These are phyloP conservation scores for Diaporthe sp. DNA, from an alignment of 2,329 filamentous ascomycete species.

Conservation along the genomic window DNA sequence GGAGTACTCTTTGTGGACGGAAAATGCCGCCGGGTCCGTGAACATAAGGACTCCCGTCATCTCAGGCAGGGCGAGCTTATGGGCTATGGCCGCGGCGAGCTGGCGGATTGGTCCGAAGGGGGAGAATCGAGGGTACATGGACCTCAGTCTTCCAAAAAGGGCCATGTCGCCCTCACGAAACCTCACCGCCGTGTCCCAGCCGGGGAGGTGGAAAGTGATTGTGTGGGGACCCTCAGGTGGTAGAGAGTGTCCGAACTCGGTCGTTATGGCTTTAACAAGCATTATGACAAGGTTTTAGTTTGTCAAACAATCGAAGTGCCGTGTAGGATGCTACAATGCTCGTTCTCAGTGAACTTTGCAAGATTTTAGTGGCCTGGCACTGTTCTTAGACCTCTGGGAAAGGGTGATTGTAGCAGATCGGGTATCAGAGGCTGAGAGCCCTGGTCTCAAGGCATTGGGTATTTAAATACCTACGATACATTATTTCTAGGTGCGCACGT, in stretches of 20 bases:
- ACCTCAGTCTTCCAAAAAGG: conserved; percentile 48
- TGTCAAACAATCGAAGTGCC: neutral
- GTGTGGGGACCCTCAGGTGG: conserved; percentile 59
- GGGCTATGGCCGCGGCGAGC: conserved; percentile 51
- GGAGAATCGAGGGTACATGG: conserved; percentile 59
- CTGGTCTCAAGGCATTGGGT: neutral
- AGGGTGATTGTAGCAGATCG: neutral
- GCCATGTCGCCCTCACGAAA: conserved; percentile 57
- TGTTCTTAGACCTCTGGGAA: neutral
- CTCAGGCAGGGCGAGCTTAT: conserved; percentile 42
- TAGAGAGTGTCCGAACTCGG: conserved; percentile 54
- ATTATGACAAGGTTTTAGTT: neutral
- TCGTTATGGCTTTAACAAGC: conserved; percentile 40
- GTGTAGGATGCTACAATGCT: neutral
- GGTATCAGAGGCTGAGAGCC: neutral
- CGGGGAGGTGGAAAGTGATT: conserved; percentile 56
- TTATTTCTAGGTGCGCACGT: neutral
- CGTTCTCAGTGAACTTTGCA: neutral
- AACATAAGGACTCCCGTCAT: conserved; percentile 43
- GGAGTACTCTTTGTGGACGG: conserved; percentile 43
- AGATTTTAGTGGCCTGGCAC: neutral
- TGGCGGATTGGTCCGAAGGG: conserved; percentile 50
- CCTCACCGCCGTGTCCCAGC: conserved; percentile 52
- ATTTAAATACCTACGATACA: neutral
- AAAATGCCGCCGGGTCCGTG: conserved; percentile 42